Evolutionary conservation across 129 eudicot genomes (phyloP).

Genomic region (Helichrysum umbraculigerum): DNA sequence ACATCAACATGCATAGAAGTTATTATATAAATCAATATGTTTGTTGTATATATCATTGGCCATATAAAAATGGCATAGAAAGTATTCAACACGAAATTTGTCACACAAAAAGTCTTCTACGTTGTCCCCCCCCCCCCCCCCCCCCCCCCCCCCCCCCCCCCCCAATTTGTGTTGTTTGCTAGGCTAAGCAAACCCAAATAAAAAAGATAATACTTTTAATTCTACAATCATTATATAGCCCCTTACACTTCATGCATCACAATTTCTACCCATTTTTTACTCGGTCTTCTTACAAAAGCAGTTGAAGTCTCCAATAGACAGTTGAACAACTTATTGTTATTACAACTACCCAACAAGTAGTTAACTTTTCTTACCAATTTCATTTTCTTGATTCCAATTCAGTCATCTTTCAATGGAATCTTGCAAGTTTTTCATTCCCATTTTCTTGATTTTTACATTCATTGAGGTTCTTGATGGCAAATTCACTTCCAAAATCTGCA

Average conservation of each 20-base stretch:
- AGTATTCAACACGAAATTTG: not conserved
- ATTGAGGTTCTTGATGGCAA: conserved; percentile 26
- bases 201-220: not conserved
- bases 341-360: conserved; percentile 18
- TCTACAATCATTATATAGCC: not conserved
- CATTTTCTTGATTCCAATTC: conserved; percentile 24
- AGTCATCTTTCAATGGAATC: conserved; percentile 25
- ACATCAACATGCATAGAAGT: too few relatives aligned
- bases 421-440: conserved; percentile 24
- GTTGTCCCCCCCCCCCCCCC: not conserved
- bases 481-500: conserved; percentile 23
- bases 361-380: not conserved
- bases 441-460: conserved; percentile 31
- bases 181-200: not conserved
- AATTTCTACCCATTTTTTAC: conserved; percentile 26
- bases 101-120: not conserved
- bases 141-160: not conserved
- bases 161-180: not conserved
- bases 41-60: too few relatives aligned
- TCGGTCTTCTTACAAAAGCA: not conserved
- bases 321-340: conserved; percentile 14
- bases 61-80: not conserved
- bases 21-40: too few relatives aligned
- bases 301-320: conserved; percentile 14
- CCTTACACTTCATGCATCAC: conserved; percentile 16